Percentiles rank a stretch among this genome's conserved stretches.
These are phyloP conservation scores for Trichoderma virens DNA, from an alignment of 495 filamentous ascomycete genomes.

Conservation along the genomic window DNA sequence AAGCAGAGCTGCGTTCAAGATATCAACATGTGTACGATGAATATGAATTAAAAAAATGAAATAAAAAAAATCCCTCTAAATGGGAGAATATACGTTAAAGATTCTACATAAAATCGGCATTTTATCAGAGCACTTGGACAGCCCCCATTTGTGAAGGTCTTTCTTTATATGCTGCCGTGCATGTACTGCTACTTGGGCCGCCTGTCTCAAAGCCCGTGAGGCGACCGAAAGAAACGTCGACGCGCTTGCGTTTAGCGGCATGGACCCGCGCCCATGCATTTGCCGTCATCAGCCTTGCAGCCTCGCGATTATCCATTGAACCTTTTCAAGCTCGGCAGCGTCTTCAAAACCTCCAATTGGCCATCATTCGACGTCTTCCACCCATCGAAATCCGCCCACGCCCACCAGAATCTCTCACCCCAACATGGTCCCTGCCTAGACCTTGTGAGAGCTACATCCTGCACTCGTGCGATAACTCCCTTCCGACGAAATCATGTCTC, in stretches of 20 bases:
- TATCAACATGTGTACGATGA: not conserved
- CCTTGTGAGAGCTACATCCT: not conserved
- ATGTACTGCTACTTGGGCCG: not conserved
- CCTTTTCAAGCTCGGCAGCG: not conserved
- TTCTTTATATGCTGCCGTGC: not conserved
- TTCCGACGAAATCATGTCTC: constrained; percentile 30
- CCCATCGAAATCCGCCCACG: not conserved
- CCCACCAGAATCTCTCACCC: not conserved
- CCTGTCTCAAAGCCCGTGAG: not conserved
- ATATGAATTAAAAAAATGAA: not conserved
- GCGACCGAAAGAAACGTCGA: not conserved
- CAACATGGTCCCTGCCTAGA: not conserved
- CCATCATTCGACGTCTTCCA: not conserved
- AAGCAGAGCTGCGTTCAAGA: not conserved
- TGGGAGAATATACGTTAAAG: no score
- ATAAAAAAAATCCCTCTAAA: no score
- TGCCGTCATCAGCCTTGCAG: constrained; percentile 12
- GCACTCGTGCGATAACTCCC: not conserved
- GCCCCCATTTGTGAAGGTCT: not conserved
- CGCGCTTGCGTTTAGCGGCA: constrained; percentile 7
- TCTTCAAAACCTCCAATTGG: not conserved
- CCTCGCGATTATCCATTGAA: constrained; percentile 1
- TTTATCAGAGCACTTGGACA: no score
- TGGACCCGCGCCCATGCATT: constrained; percentile 7
- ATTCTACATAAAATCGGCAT: no score